phyloP scores from a whole-genome alignment of 192 early-diverging fungal species.

The Backusella tuberculispora region DNA sequence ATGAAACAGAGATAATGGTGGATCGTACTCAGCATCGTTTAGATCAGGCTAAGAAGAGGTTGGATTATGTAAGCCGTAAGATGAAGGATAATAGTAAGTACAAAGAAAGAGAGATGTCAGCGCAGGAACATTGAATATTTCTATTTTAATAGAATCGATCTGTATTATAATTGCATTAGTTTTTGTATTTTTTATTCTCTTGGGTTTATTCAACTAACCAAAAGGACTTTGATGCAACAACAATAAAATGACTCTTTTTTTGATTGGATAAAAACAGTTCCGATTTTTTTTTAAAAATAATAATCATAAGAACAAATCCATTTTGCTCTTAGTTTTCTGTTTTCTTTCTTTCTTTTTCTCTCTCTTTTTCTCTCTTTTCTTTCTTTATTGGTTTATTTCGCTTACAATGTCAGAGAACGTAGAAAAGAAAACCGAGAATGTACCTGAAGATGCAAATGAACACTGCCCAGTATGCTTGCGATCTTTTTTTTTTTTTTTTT shows the following conservation, averaged over 20 bases:
- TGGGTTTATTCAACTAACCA: constrained; percentile 31
- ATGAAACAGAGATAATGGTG: constrained; percentile 70
- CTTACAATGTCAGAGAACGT: not conserved
- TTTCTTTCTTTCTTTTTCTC: not conserved
- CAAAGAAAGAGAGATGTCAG: not conserved
- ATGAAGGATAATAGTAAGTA: constrained; percentile 58
- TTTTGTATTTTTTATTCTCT: constrained; percentile 47
- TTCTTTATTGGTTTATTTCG: not conserved
- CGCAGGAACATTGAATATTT: not conserved
- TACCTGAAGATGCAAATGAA: constrained; percentile 69
- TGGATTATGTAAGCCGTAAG: constrained; percentile 54
- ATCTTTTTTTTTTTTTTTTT: too few relatives aligned
- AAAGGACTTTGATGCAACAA: not conserved
- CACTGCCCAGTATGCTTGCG: constrained; percentile 64
- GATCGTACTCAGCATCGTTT: constrained; percentile 56
- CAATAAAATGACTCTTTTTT: not conserved
- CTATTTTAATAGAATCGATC: constrained; percentile 42
- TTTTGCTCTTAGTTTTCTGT: not conserved
- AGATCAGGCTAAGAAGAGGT: constrained; percentile 50
- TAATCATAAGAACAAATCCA: too few relatives aligned
- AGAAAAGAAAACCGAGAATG: not conserved
- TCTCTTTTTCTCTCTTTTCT: not conserved
- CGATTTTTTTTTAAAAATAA: not conserved
- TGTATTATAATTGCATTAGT: constrained; percentile 50
- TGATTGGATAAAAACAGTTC: not conserved